phyloP scores from a whole-genome alignment of 257 asterid genomes.

The Solanum chmielewskii region DNA sequence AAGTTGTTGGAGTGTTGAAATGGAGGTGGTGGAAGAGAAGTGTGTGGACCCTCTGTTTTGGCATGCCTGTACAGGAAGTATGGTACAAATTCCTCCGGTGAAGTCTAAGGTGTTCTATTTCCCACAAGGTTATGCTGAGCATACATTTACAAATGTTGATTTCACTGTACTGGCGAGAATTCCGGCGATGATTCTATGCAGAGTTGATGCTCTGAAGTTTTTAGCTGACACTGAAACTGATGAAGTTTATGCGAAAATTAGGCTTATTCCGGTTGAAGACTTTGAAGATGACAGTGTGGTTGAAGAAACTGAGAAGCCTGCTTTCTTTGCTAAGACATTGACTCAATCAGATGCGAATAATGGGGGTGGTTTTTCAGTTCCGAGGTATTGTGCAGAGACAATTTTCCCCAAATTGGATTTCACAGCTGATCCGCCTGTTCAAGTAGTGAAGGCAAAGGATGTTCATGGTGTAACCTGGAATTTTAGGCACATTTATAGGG shows the following conservation, averaged over 20 bases:
- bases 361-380: slow-evolving; percentile 31
- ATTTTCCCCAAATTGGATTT: slow-evolving; percentile 19
- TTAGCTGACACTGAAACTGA: slow-evolving; percentile 41
- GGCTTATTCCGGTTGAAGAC: slow-evolving; percentile 11
- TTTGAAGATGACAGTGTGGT: slow-evolving; percentile 8
- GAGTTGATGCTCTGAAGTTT: slow-evolving; percentile 35
- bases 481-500: slow-evolving; percentile 57
- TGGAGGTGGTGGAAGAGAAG: slow-evolving; percentile 24
- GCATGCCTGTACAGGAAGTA: slow-evolving; percentile 65
- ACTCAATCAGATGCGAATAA: slow-evolving; percentile 33
- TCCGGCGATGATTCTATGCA: slow-evolving; percentile 43
- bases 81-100: slow-evolving; percentile 53
- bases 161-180: slow-evolving; percentile 27
- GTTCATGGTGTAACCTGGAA: slow-evolving; percentile 40
- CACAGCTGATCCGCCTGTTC: slow-evolving; percentile 23
- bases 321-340: slow-evolving; percentile 21
- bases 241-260: slow-evolving; percentile 21
- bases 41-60: slow-evolving; percentile 48
- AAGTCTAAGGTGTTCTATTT: slow-evolving; percentile 43
- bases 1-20: neutral
- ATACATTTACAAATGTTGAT: slow-evolving; percentile 32
- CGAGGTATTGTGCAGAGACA: slow-evolving; percentile 28
- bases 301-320: slow-evolving; percentile 16
- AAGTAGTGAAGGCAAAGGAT: slow-evolving; percentile 22
- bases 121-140: slow-evolving; percentile 72